A percentile compares a stretch with the other conserved stretches of the same genome.
Evolutionary conservation across 768 basidiomycete species (phyloP).

Genomic region (Asterophora parasitica): DNA sequence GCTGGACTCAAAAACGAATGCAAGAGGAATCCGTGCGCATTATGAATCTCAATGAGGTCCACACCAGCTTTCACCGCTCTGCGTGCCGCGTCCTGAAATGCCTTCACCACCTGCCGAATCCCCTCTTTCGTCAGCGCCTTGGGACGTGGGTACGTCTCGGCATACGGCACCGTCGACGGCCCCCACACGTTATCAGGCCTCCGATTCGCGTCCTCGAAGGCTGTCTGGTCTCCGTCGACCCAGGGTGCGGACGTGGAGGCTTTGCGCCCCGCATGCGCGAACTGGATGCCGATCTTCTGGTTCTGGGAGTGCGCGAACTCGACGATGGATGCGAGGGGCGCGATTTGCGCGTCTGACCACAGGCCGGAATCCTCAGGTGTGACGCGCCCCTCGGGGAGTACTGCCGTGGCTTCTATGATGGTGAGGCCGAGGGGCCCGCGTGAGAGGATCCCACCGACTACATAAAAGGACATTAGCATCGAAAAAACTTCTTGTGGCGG

Average conservation of each 20-base stretch:
- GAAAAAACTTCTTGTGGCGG: background rate
- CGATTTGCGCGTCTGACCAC: constrained; percentile 58
- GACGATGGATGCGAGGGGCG: constrained; percentile 43
- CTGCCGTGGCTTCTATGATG: constrained; percentile 62
- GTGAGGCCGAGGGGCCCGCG: constrained; percentile 55
- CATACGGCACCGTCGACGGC: constrained; percentile 47
- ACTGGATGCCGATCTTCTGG: constrained; percentile 69
- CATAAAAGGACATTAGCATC: background rate
- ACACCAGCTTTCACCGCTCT: constrained; percentile 57
- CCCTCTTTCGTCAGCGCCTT: constrained; percentile 53
- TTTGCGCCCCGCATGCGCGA: constrained; percentile 75
- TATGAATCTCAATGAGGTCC: constrained; percentile 59
- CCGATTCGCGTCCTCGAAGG: constrained; percentile 36
- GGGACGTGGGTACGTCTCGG: constrained; percentile 43
- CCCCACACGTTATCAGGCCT: constrained; percentile 53
- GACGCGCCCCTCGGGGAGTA: constrained; percentile 57
- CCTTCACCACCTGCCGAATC: constrained; percentile 52
- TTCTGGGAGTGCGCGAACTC: constrained; percentile 70
- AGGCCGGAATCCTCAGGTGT: constrained; percentile 60
- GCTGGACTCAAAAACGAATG: constrained; percentile 56
- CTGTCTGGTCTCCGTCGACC: constrained; percentile 36
- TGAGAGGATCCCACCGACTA: constrained; percentile 50
- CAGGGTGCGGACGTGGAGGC: constrained; percentile 62
- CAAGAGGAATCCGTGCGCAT: constrained; percentile 59
- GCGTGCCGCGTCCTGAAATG: constrained; percentile 48